Base-by-base conservation (phyloP, 352 stramenopile genomes). In the Peronosclerospora sorghi region DNA sequence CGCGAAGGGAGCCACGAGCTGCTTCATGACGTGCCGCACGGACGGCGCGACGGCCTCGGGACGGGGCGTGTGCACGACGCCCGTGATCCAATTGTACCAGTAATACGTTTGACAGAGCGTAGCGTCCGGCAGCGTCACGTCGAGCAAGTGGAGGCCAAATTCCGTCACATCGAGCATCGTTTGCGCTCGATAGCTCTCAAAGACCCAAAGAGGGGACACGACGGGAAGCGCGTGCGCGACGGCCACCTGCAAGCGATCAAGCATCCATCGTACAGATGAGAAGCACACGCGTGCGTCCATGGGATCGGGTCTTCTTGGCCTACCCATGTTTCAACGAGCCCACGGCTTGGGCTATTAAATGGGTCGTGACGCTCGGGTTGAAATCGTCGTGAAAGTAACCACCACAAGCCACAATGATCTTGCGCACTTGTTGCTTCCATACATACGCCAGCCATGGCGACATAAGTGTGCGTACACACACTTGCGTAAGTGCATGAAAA, bases 71-170 rank as follows among this genome's bases (percentile, higher is more conserved):
- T 26, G 4, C 6, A 26, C 66, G 15, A 73, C 34, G 3, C 66
- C 54, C 29, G 72, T 49, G 14, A 89, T 74, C 73, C 73, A 89
- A 26, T 89, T 73, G 0, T 65, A 56, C 77, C 77, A 89, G 39
- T 76, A 63, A 48, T 80, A 89, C 27, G 77, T 73, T 30, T 69
- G 68, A 27, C 52, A 66, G 1, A 20, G 35, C 15, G 59, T 42
- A 23, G 72, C 57, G 1, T 39, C 42, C 2, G 72, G 70, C 42
- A 82, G 85, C 20, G 56, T 35, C 4, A 83, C 38, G 32, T 85
- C 73, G 1, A 88, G 56, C 12, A 68, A 13, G 1, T 47, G 56
- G 0, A 86, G 51, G 0, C 45, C 18, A 40, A 75, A 86, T 0
- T 38, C 27, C 5, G 53, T 48, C 8, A 52, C 36, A 8, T 78